Conservation (phyloP, 371 early-diverging fungal species). For the Rhizopus stolonifer region DNA sequence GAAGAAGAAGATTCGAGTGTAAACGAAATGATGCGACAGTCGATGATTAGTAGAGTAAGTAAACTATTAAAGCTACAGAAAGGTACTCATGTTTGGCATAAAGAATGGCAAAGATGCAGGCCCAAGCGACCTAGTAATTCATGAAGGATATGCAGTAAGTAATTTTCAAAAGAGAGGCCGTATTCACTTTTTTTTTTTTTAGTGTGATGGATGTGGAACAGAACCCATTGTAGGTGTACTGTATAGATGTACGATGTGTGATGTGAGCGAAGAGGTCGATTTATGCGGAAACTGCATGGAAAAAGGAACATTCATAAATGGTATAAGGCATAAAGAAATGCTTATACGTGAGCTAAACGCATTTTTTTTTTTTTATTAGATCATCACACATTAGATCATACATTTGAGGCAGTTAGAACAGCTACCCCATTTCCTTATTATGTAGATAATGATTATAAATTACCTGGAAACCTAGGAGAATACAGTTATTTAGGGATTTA, state of each 20-base stretch:
- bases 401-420: conserved; percentile 48
- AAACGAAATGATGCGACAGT: conserved; percentile 53
- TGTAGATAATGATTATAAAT: conserved; percentile 52
- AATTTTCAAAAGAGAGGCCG: too few species aligned
- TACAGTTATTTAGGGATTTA: conserved; percentile 50
- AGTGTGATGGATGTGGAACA: conserved; percentile 62
- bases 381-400: conserved; percentile 49
- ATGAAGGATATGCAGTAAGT: conserved; percentile 62
- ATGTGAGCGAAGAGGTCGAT: conserved; percentile 52
- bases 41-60: conserved; percentile 7
- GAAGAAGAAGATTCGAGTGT: conserved; percentile 53
- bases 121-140: conserved; percentile 32
- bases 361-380: conserved; percentile 22
- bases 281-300: conserved; percentile 51
- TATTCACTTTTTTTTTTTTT: background rate
- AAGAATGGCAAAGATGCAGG: background rate
- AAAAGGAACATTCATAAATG: conserved; percentile 49
- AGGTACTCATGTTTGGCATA: background rate
- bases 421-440: conserved; percentile 46
- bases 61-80: background rate
- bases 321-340: conserved; percentile 21
- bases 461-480: conserved; percentile 46
- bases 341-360: background rate
- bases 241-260: conserved; percentile 63
- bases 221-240: conserved; percentile 65